Percentiles rank a stretch among this genome's conserved stretches.
Evolutionary conservation across 441 rosid genomes (phyloP).

Genomic region (Geranium incanum): DNA sequence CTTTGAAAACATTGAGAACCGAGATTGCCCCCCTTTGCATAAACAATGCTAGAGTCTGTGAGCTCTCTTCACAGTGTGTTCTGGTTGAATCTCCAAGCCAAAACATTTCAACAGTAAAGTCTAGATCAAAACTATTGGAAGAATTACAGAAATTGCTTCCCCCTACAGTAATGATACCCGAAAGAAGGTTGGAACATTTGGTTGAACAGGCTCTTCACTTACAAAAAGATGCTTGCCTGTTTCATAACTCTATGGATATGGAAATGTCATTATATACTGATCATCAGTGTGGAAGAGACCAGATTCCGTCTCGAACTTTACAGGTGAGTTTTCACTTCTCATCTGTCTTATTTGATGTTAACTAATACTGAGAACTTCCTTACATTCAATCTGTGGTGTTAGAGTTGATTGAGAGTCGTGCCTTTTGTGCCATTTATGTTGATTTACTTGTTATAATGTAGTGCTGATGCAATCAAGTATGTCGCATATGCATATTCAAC

Average conservation of each 20-base stretch:
- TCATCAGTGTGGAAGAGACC: conserved; percentile 54
- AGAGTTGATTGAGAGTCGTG: background rate
- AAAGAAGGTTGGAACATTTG: conserved; percentile 59
- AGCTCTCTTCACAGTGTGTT: conserved; percentile 36
- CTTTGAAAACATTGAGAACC: conserved; percentile 47
- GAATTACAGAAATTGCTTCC: conserved; percentile 57
- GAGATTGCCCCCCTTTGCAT: conserved; percentile 50
- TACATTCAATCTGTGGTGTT: background rate
- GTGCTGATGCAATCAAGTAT: too few relatives aligned
- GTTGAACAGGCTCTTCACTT: conserved; percentile 50
- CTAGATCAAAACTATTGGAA: conserved; percentile 43
- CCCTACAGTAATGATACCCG: conserved; percentile 43
- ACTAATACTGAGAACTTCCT: background rate
- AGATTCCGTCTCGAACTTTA: conserved; percentile 55
- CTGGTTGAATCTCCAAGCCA: conserved; percentile 25
- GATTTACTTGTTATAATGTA: too few relatives aligned
- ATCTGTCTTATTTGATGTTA: background rate
- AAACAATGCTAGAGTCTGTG: conserved; percentile 28
- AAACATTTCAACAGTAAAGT: conserved; percentile 25
- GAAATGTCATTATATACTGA: conserved; percentile 56
- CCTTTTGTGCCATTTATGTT: background rate
- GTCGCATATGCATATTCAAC: too few relatives aligned
- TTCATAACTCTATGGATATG: conserved; percentile 48
- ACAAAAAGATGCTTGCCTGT: conserved; percentile 45
- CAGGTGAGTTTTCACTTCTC: conserved; percentile 41